Conservation (phyloP, 805 yeast species). For the Wickerhamiella parazyma region DNA sequence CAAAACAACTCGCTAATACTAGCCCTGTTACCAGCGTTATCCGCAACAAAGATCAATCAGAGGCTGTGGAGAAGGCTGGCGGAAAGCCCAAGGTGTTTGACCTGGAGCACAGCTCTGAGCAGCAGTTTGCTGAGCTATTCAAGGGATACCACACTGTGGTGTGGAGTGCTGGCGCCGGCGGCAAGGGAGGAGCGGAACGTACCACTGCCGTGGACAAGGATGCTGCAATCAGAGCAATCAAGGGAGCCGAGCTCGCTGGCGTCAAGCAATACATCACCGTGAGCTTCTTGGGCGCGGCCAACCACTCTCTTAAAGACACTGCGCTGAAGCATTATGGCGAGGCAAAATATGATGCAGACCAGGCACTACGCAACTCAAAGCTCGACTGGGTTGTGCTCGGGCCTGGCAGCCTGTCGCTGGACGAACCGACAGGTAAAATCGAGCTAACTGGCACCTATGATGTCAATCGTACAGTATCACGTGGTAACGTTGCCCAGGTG, state of each 20-base stretch:
- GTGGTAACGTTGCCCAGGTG: conserved; percentile 45
- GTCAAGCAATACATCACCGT: conserved; percentile 38
- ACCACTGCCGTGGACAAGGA: conserved; percentile 46
- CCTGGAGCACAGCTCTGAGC: conserved; percentile 24
- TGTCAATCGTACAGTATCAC: conserved; percentile 19
- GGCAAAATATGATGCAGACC: conserved; percentile 50
- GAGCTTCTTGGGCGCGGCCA: conserved; percentile 40
- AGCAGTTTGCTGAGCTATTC: conserved; percentile 29
- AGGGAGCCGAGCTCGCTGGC: conserved; percentile 36
- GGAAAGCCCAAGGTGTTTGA: conserved; percentile 29
- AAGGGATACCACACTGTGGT: conserved; percentile 43
- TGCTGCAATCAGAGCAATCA: conserved; percentile 44
- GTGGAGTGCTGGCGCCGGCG: conserved; percentile 51
- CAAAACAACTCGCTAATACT: conserved; percentile 26
- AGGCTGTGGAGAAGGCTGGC: conserved; percentile 29
- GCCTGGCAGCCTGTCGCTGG: conserved; percentile 37
- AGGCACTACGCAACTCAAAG: conserved; percentile 28
- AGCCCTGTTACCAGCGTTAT: conserved; percentile 31
- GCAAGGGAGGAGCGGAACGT: conserved; percentile 32
- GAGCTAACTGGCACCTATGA: conserved; percentile 20
- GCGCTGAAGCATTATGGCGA: conserved; percentile 38
- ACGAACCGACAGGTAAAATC: conserved; percentile 33
- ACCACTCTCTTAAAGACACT: conserved; percentile 35
- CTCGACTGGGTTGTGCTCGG: conserved; percentile 44
- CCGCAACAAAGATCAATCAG: conserved; percentile 34